A percentile compares a stretch with the other conserved stretches of the same genome.
Evolutionary conservation across 2,329 filamentous ascomycete genomes (phyloP).

Genomic region (Penicillium sp.): DNA sequence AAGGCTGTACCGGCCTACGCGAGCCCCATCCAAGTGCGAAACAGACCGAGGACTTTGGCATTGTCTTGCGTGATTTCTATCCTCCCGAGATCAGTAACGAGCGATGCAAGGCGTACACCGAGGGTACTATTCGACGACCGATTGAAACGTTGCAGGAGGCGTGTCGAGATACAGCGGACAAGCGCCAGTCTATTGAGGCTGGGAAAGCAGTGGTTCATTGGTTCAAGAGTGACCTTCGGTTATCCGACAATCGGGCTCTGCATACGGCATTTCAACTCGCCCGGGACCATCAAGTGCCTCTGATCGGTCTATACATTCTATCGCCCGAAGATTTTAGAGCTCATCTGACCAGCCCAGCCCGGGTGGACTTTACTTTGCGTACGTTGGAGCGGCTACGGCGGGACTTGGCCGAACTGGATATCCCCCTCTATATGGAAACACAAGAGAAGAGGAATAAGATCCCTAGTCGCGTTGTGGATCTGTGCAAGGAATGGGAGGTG

Average conservation of each 20-base stretch:
- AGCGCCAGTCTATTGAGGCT: constrained; percentile 57
- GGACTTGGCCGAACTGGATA: constrained; percentile 71
- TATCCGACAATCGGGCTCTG: constrained; percentile 73
- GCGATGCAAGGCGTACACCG: constrained; percentile 74
- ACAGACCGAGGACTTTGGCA: constrained; percentile 58
- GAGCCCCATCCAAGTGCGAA: constrained; percentile 41
- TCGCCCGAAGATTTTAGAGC: constrained; percentile 85
- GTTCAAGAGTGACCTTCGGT: constrained; percentile 84
- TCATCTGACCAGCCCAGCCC: constrained; percentile 71
- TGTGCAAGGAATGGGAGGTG: constrained; percentile 73
- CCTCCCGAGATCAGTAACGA: constrained; percentile 83
- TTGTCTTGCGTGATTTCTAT: constrained; percentile 76
- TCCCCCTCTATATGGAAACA: constrained; percentile 77
- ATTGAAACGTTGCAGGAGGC: constrained; percentile 69
- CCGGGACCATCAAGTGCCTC: constrained; percentile 67
- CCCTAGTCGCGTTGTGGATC: constrained; percentile 63
- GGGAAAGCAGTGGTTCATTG: constrained; percentile 77
- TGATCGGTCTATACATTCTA: constrained; percentile 78
- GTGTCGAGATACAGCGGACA: constrained; percentile 62
- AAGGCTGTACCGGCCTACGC: constrained; percentile 18
- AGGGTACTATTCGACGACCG: constrained; percentile 71
- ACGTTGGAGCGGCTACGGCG: constrained; percentile 67
- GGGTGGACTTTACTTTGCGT: constrained; percentile 81
- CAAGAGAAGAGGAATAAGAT: constrained; percentile 68
- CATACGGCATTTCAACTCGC: constrained; percentile 69